Conservation (phyloP, 805 yeast genomes). For the Metschnikowia bowlesiae region DNA sequence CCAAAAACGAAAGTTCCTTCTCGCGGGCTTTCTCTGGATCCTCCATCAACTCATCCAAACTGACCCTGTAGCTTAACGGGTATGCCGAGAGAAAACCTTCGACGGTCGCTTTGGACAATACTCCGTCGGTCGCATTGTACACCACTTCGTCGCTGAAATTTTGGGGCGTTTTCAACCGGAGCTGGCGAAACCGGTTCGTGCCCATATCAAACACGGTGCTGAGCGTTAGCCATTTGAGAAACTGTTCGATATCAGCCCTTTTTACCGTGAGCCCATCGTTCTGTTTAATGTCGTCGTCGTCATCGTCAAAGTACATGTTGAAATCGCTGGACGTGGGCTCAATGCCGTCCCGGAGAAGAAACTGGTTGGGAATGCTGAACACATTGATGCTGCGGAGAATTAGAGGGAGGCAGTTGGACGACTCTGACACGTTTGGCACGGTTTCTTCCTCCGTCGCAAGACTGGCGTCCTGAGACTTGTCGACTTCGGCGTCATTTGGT, state of each 20-base stretch:
- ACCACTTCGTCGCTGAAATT: conserved; percentile 6
- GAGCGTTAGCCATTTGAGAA: conserved; percentile 38
- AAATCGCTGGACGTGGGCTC: conserved; percentile 22
- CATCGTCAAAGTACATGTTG: conserved; percentile 33
- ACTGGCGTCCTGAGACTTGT: not conserved
- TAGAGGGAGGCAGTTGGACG: conserved; percentile 64
- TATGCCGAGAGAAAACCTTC: conserved; percentile 21
- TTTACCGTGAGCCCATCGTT: conserved; percentile 30
- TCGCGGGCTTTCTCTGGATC: conserved; percentile 22
- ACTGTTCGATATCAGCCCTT: conserved; percentile 26
- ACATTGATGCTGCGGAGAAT: conserved; percentile 61
- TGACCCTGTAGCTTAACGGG: conserved; percentile 30
- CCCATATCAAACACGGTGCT: conserved; percentile 38
- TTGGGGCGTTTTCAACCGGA: conserved; percentile 13
- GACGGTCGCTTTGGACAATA: conserved; percentile 18
- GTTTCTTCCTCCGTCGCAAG: not conserved
- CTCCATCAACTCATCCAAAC: conserved; percentile 31
- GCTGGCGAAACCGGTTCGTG: conserved; percentile 15
- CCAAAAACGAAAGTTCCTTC: conserved; percentile 33
- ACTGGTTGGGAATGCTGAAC: conserved; percentile 54
- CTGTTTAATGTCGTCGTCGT: conserved; percentile 30
- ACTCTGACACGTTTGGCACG: conserved; percentile 21
- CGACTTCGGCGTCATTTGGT: not conserved
- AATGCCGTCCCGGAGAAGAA: conserved; percentile 25
- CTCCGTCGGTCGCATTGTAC: conserved; percentile 13